These are phyloP conservation scores for Sisymbrium altissimum DNA, from an alignment of 345 rosid genomes.

Conservation along the genomic window DNA sequence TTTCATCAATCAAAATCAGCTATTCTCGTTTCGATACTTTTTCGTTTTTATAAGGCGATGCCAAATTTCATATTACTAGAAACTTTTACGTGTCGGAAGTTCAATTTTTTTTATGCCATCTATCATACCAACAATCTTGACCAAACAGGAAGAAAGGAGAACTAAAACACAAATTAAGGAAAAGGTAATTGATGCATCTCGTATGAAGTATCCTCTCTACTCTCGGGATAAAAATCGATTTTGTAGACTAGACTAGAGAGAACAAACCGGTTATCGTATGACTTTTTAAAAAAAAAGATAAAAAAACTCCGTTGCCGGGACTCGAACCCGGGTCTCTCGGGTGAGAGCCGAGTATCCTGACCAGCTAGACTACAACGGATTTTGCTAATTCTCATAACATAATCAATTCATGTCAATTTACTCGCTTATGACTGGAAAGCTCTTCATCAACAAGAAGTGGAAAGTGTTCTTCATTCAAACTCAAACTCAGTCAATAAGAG, in stretches of 20 bases:
- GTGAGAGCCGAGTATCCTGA: slow-evolving; percentile 74
- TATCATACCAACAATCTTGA: background rate
- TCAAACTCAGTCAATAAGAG: no score
- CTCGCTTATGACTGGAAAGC: background rate
- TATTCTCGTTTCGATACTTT: background rate
- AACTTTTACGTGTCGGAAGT: background rate
- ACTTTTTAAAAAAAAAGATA: background rate
- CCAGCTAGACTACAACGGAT: slow-evolving; percentile 32
- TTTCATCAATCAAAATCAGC: background rate
- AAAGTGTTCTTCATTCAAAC: no score
- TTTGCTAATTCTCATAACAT: background rate
- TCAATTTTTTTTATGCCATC: background rate
- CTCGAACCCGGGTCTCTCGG: slow-evolving; percentile 63
- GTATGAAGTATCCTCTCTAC: background rate
- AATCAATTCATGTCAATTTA: no score
- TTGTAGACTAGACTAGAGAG: background rate
- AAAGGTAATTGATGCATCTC: background rate
- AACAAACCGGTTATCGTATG: background rate
- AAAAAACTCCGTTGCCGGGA: slow-evolving; percentile 59
- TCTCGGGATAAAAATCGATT: background rate
- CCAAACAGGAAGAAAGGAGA: background rate
- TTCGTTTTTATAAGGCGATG: background rate
- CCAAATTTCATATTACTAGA: background rate
- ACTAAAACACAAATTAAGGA: background rate
- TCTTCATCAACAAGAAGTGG: no score